A percentile compares a stretch with the other conserved stretches of the same genome.
Evolutionary conservation across 768 basidiomycete species (phyloP).

Genomic region (Lactarius evosmus): DNA sequence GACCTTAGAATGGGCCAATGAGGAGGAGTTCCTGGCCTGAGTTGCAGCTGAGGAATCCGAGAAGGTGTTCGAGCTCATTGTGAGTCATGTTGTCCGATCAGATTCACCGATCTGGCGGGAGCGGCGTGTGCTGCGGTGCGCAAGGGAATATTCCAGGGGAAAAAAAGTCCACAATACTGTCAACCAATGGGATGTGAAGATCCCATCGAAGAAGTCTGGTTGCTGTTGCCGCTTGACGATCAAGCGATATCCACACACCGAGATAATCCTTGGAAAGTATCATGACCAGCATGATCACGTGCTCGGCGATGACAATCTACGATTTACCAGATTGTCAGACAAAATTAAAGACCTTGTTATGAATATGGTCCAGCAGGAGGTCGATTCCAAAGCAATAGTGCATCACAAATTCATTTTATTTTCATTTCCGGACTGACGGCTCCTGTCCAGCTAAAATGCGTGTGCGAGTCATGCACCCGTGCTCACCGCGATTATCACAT

Average conservation of each 20-base stretch:
- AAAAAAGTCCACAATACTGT: too few species aligned
- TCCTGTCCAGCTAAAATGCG: neutral
- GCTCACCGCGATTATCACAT: neutral
- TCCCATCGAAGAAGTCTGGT: too few species aligned
- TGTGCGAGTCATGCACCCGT: neutral
- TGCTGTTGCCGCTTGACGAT: neutral
- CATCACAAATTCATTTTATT: neutral
- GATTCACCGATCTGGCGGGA: slow-evolving; percentile 23
- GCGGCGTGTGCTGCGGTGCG: slow-evolving; percentile 10
- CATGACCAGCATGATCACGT: neutral
- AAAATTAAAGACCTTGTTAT: neutral
- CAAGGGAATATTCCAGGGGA: too few species aligned
- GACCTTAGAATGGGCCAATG: too few species aligned
- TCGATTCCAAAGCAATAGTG: neutral
- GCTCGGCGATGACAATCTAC: neutral
- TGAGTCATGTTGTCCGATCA: too few species aligned
- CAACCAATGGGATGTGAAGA: too few species aligned
- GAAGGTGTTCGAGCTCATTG: too few species aligned
- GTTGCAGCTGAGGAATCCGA: too few species aligned
- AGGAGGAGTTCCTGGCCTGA: too few species aligned
- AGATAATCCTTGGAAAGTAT: neutral
- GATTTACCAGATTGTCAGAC: neutral
- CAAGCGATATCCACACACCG: slow-evolving; percentile 1
- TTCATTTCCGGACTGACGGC: neutral
- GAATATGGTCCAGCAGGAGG: neutral